Conservation (phyloP, 768 basidiomycete genomes). For the Dioszegia hungarica region DNA sequence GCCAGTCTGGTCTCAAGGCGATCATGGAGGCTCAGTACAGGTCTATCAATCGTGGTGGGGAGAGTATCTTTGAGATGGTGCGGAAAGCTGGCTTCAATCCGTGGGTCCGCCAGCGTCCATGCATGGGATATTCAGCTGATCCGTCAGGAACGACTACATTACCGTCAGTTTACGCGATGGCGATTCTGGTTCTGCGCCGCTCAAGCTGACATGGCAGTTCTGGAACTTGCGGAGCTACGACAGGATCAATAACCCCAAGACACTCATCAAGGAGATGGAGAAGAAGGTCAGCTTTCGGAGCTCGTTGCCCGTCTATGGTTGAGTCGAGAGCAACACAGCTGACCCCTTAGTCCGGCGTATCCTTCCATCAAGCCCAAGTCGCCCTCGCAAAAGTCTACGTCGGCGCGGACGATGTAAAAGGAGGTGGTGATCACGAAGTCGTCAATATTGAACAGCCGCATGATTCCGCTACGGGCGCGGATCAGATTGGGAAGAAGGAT, state of each 20-base stretch:
- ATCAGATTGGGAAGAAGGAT: conserved; percentile 56
- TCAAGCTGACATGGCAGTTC: conserved; percentile 52
- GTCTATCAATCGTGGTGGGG: conserved; percentile 82
- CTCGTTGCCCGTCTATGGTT: not conserved
- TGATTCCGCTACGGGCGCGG: conserved; percentile 52
- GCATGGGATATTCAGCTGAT: conserved; percentile 6
- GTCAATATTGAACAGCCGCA: conserved; percentile 58
- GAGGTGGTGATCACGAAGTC: conserved; percentile 56
- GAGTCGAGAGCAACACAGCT: not conserved
- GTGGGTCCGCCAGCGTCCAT: conserved; percentile 9
- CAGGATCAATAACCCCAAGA: conserved; percentile 63
- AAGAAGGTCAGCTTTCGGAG: conserved; percentile 47
- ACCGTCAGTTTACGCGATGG: conserved; percentile 26
- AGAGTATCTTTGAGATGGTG: conserved; percentile 78
- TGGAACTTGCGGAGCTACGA: conserved; percentile 91
- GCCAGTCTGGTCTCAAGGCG: conserved; percentile 54
- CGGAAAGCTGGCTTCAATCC: conserved; percentile 66
- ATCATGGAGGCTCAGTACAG: conserved; percentile 73
- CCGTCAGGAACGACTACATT: conserved; percentile 32
- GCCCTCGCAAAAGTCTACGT: conserved; percentile 56
- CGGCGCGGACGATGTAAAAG: conserved; percentile 38
- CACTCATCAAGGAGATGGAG: conserved; percentile 67
- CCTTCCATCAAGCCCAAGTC: conserved; percentile 72
- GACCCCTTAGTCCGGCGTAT: conserved; percentile 60
- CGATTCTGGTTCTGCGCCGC: conserved; percentile 37